A percentile compares a stretch with the other conserved stretches of the same genome.
Conservation (phyloP, 2,329 filamentous ascomycete species). For the Microdochium bolleyi region DNA sequence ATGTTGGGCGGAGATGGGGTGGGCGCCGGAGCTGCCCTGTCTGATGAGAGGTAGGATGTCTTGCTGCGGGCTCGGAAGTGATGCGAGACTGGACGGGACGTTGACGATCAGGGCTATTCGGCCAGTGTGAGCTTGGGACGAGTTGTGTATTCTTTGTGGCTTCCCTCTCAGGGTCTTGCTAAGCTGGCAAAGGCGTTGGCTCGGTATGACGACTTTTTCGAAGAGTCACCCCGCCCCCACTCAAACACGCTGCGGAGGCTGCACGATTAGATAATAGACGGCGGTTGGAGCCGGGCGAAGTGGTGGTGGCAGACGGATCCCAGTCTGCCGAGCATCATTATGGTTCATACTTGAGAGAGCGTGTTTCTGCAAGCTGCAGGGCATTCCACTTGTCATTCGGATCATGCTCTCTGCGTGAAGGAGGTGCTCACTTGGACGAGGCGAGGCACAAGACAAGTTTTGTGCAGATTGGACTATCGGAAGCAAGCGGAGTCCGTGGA, state of each 20-base stretch:
- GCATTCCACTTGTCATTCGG: too few relatives aligned
- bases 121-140: too few relatives aligned
- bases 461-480: too few relatives aligned
- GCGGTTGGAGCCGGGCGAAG: not conserved
- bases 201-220: not conserved
- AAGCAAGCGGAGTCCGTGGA: too few relatives aligned
- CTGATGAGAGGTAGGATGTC: not conserved
- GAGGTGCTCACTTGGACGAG: too few relatives aligned
- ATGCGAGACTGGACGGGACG: not conserved
- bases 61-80: not conserved
- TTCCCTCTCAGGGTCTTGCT: too few relatives aligned
- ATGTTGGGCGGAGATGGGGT: conserved; percentile 25
- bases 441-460: too few relatives aligned
- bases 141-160: too few relatives aligned
- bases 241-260: not conserved
- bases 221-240: not conserved
- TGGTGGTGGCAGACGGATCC: too few relatives aligned
- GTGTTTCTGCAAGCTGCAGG: too few relatives aligned
- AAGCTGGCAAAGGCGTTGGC: not conserved
- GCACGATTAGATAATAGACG: not conserved
- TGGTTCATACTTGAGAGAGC: not conserved
- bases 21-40: not conserved
- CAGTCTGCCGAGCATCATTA: not conserved
- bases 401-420: too few relatives aligned
- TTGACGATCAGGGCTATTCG: too few relatives aligned